Percentiles rank a stretch among this genome's conserved stretches.
These are phyloP conservation scores for Takakia lepidozioides DNA, from an alignment of 225 moss, liverwort and hornwort species.

Conservation along the genomic window DNA sequence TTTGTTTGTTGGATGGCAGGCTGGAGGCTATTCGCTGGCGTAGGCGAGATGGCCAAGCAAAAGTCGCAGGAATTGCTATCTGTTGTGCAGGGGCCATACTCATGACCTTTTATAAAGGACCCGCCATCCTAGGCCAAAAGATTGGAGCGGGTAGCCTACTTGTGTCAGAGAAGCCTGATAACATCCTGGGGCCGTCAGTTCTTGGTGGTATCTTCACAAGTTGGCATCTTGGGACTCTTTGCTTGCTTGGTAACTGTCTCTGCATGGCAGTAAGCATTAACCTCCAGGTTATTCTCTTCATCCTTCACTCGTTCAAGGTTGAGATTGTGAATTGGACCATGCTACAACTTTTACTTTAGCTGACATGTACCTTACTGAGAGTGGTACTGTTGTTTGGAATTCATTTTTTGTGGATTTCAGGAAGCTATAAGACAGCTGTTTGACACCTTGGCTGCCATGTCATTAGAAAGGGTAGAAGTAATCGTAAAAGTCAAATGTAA, in stretches of 20 bases:
- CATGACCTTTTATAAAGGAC: slow-evolving; percentile 64
- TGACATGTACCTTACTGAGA: too few relatives aligned
- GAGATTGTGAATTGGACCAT: too few relatives aligned
- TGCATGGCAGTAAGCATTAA: slow-evolving; percentile 39
- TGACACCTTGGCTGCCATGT: too few relatives aligned
- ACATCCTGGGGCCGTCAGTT: background rate
- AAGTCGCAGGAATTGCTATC: slow-evolving; percentile 51
- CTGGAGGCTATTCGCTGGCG: slow-evolving; percentile 58
- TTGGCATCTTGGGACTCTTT: slow-evolving; percentile 54
- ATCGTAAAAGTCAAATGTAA: too few relatives aligned
- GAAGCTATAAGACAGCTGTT: too few relatives aligned
- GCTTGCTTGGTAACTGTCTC: slow-evolving; percentile 30
- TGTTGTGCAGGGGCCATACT: slow-evolving; percentile 61
- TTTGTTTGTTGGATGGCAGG: slow-evolving; percentile 19
- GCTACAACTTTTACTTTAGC: too few relatives aligned
- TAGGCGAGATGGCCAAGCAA: slow-evolving; percentile 69
- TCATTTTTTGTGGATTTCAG: too few relatives aligned
- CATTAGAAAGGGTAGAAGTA: too few relatives aligned
- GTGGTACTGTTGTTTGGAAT: too few relatives aligned
- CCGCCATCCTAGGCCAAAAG: slow-evolving; percentile 15
- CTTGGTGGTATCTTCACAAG: slow-evolving; percentile 3
- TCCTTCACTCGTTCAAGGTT: too few relatives aligned
- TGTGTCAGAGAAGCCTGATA: slow-evolving; percentile 4
- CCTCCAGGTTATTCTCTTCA: slow-evolving; percentile 35
- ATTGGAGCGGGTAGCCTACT: slow-evolving; percentile 8